phyloP scores from a whole-genome alignment of 306 rosid genomes.

The Glycine latifolia region DNA sequence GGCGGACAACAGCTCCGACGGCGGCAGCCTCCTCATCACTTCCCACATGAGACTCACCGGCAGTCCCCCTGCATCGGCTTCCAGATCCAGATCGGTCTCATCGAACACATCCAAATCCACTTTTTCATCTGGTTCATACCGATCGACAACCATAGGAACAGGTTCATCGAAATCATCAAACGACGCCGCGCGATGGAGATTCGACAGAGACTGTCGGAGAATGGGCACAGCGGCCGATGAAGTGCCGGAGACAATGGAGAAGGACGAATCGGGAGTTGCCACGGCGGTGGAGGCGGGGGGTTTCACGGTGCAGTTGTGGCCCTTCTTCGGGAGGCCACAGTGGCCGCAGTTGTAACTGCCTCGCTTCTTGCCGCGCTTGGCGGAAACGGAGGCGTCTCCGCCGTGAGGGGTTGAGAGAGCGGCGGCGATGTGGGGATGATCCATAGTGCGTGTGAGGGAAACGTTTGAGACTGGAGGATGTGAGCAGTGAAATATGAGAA shows the following conservation, averaged over 20 bases:
- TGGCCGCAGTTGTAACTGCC: slow-evolving; percentile 93
- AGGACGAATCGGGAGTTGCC: slow-evolving; percentile 49
- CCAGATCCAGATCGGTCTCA: slow-evolving; percentile 53
- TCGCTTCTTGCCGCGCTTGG: slow-evolving; percentile 69
- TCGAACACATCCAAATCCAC: slow-evolving; percentile 34
- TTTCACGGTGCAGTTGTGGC: slow-evolving; percentile 70
- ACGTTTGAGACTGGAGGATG: neutral
- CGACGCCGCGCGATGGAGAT: slow-evolving; percentile 82
- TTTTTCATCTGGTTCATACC: slow-evolving; percentile 29
- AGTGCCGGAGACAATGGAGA: slow-evolving; percentile 42
- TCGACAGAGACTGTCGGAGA: slow-evolving; percentile 52
- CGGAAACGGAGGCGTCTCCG: slow-evolving; percentile 17
- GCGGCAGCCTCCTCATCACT: slow-evolving; percentile 78
- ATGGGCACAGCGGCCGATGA: slow-evolving; percentile 47
- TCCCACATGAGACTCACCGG: slow-evolving; percentile 80
- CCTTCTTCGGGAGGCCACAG: slow-evolving; percentile 89
- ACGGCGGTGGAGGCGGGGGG: slow-evolving; percentile 30
- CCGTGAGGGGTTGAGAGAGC: slow-evolving; percentile 28
- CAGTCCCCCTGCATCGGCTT: slow-evolving; percentile 56
- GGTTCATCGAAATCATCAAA: slow-evolving; percentile 66
- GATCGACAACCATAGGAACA: slow-evolving; percentile 36
- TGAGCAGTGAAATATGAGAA: slow-evolving; percentile 10
- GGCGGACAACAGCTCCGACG: slow-evolving; percentile 74
- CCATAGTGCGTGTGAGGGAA: slow-evolving; percentile 45
- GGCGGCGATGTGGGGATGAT: slow-evolving; percentile 46